Conservation (phyloP, 1,284 basidiomycete genomes). For the Ceratorhiza oryzae-sativae region DNA sequence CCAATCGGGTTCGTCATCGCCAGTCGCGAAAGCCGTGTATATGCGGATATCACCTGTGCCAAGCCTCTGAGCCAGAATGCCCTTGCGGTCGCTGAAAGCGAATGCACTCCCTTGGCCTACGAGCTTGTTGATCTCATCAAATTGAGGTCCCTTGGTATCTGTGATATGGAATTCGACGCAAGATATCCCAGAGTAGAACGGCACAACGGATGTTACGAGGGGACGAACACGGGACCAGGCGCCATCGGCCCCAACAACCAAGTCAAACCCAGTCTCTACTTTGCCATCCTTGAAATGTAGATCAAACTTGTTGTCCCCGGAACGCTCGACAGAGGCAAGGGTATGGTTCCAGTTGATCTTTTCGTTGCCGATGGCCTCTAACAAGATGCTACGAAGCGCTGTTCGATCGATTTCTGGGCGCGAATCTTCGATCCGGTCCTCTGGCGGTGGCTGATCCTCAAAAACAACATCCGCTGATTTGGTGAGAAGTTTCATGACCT, state of each 20-base stretch:
- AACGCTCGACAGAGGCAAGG: constrained; percentile 41
- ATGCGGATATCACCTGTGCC: constrained; percentile 49
- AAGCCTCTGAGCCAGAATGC: constrained; percentile 51
- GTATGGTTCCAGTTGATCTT: constrained; percentile 48
- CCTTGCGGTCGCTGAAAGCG: constrained; percentile 46
- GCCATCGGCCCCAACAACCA: constrained; percentile 59
- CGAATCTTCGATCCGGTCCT: constrained; percentile 37
- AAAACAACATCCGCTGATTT: constrained; percentile 44
- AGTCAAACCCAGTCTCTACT: constrained; percentile 44
- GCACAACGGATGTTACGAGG: constrained; percentile 49
- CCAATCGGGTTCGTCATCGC: constrained; percentile 45
- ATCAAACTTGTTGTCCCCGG: constrained; percentile 32
- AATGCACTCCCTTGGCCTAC: constrained; percentile 50
- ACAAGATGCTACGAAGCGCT: constrained; percentile 47
- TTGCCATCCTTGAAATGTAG: constrained; percentile 44
- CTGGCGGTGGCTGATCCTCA: constrained; percentile 16
- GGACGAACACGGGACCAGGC: constrained; percentile 55
- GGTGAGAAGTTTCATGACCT: constrained; percentile 47
- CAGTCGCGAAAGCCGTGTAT: constrained; percentile 48
- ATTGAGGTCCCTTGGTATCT: constrained; percentile 41
- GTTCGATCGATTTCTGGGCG: constrained; percentile 50
- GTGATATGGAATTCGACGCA: constrained; percentile 49
- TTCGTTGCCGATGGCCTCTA: constrained; percentile 45
- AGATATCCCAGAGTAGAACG: constrained; percentile 52
- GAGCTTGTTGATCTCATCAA: constrained; percentile 46